These are phyloP conservation scores for Aspergillus thermomutatus DNA, from an alignment of 2,329 filamentous ascomycete genomes.

Conservation along the genomic window DNA sequence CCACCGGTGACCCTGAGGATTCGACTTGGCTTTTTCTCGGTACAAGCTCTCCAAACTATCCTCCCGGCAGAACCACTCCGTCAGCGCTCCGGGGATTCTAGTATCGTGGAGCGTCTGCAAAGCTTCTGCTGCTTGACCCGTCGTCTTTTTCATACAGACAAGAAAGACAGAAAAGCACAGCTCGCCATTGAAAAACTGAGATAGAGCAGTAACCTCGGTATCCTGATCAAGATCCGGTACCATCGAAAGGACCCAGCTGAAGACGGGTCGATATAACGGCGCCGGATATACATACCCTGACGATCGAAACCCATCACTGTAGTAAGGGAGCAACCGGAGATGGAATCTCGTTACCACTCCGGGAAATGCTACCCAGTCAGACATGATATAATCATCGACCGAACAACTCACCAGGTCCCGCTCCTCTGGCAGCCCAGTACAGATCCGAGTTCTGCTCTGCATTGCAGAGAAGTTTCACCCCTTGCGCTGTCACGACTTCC, in stretches of 20 bases:
- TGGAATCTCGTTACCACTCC: slow-evolving; percentile 54
- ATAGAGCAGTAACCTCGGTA: slow-evolving; percentile 25
- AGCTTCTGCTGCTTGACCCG: slow-evolving; percentile 11
- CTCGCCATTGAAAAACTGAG: slow-evolving; percentile 30
- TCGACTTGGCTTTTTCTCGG: slow-evolving; percentile 43
- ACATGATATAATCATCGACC: neutral
- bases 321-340: slow-evolving; percentile 35
- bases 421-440: slow-evolving; percentile 50
- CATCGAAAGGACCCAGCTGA: slow-evolving; percentile 45
- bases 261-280: slow-evolving; percentile 43
- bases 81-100: slow-evolving; percentile 36
- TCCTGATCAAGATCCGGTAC: slow-evolving; percentile 12
- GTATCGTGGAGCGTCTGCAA: slow-evolving; percentile 23
- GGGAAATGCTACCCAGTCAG: slow-evolving; percentile 39
- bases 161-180: slow-evolving; percentile 15
- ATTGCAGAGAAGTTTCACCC: slow-evolving; percentile 23
- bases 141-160: slow-evolving; percentile 15
- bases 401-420: slow-evolving; percentile 39
- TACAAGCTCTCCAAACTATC: slow-evolving; percentile 32
- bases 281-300: slow-evolving; percentile 48
- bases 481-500: slow-evolving; percentile 50
- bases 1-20: slow-evolving; percentile 50
- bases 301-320: slow-evolving; percentile 24
- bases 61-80: slow-evolving; percentile 37
- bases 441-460: no score